Conservation (phyloP, 2,329 filamentous ascomycete genomes). For the Microsporum audouinii region DNA sequence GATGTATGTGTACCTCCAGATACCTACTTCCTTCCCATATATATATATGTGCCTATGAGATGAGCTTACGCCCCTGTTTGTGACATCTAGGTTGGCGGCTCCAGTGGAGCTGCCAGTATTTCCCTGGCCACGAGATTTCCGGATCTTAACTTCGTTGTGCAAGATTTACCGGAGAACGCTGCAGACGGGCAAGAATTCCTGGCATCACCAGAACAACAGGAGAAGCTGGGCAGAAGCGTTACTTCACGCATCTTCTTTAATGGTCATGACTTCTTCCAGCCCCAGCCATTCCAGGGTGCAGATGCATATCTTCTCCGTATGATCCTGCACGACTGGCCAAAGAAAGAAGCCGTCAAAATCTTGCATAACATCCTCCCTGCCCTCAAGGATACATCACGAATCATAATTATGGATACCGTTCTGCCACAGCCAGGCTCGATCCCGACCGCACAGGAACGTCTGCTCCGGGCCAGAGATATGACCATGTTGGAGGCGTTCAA, state of each 20-base stretch:
- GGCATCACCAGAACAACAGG: background rate
- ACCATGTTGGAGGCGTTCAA: constrained; percentile 30
- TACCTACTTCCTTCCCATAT: too few species aligned
- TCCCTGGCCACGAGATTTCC: constrained; percentile 34
- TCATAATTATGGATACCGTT: constrained; percentile 26
- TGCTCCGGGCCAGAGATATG: constrained; percentile 25
- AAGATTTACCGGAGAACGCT: constrained; percentile 28
- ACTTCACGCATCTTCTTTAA: constrained; percentile 20
- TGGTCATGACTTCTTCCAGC: constrained; percentile 29
- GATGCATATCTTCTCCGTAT: constrained; percentile 29
- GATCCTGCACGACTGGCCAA: constrained; percentile 33
- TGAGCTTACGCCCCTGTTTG: background rate
- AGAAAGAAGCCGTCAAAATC: constrained; percentile 28
- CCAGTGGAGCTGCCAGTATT: constrained; percentile 34
- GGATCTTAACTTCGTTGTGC: constrained; percentile 33
- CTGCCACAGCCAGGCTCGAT: constrained; percentile 22
- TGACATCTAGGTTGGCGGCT: constrained; percentile 28
- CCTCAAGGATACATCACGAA: constrained; percentile 14
- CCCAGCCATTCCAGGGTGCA: constrained; percentile 16
- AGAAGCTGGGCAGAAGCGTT: constrained; percentile 26
- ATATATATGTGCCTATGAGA: too few species aligned
- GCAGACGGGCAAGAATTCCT: background rate
- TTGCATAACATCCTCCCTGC: constrained; percentile 25
- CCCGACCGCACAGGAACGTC: constrained; percentile 14
- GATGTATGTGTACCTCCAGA: background rate